These are phyloP conservation scores for Phialophora expanda DNA, from an alignment of 2,329 filamentous ascomycete species.

Conservation along the genomic window DNA sequence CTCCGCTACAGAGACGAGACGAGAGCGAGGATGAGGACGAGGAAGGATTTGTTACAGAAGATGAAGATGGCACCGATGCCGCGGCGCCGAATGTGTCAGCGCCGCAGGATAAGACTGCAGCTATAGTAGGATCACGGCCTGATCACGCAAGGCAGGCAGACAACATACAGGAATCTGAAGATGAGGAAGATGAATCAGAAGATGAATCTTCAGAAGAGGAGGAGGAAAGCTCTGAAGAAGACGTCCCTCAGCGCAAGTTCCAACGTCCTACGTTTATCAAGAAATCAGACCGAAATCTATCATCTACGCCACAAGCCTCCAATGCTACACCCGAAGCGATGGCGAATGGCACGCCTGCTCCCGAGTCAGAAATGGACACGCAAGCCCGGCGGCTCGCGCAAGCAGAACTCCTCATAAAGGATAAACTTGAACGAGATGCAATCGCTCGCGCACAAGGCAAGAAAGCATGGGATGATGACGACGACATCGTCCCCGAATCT, in stretches of 20 bases:
- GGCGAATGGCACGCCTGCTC: constrained; percentile 30
- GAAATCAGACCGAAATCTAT: constrained; percentile 62
- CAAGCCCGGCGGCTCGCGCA: constrained; percentile 69
- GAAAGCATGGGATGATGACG: constrained; percentile 84
- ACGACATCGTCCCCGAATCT: constrained; percentile 69
- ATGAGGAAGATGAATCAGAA: constrained; percentile 37
- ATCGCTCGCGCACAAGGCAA: constrained; percentile 75
- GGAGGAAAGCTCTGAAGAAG: constrained; percentile 64
- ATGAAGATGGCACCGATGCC: constrained; percentile 44
- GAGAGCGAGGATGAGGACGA: constrained; percentile 51
- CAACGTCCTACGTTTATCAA: constrained; percentile 71
- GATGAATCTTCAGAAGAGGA: constrained; percentile 28
- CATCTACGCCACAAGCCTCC: constrained; percentile 28
- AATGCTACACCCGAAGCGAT: constrained; percentile 24
- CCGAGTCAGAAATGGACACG: constrained; percentile 53
- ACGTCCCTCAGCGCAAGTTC: constrained; percentile 61
- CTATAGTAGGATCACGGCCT: constrained; percentile 10
- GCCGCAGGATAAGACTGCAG: constrained; percentile 30
- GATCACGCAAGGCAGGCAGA: background rate
- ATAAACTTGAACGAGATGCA: constrained; percentile 82
- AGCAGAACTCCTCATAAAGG: constrained; percentile 80
- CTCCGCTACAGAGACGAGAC: constrained; percentile 27
- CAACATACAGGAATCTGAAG: constrained; percentile 19
- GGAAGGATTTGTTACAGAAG: constrained; percentile 65
- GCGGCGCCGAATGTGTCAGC: constrained; percentile 40